Evolutionary conservation across 352 stramenopile species (phyloP).

Genomic region (Halophytophthora batemanensis): DNA sequence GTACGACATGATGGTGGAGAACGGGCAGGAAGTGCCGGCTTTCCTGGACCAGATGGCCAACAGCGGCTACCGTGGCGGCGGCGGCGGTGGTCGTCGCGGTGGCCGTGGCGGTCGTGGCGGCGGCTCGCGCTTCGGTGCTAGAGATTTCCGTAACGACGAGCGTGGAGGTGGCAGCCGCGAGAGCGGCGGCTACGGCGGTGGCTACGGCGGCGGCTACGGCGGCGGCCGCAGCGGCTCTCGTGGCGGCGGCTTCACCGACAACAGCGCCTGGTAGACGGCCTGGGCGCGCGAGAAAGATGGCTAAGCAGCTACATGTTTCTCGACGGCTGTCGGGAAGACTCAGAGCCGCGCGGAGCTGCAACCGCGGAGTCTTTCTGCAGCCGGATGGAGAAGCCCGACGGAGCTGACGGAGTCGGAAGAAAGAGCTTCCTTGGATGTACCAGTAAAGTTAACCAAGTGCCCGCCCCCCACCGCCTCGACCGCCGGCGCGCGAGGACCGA

Average conservation of each 20-base stretch:
- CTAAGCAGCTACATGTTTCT: slow-evolving; percentile 21
- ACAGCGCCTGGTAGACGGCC: slow-evolving; percentile 84
- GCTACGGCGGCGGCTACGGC: slow-evolving; percentile 23
- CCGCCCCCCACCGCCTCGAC: slow-evolving; percentile 38
- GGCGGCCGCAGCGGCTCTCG: slow-evolving; percentile 30
- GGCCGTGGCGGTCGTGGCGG: slow-evolving; percentile 52
- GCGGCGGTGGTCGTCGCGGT: slow-evolving; percentile 45
- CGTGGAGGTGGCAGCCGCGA: slow-evolving; percentile 41
- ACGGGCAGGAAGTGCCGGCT: slow-evolving; percentile 92
- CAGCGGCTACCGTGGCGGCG: slow-evolving; percentile 67
- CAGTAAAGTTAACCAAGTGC: slow-evolving; percentile 60
- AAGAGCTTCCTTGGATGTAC: slow-evolving; percentile 76
- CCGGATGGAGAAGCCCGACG: slow-evolving; percentile 35
- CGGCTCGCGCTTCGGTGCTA: slow-evolving; percentile 77
- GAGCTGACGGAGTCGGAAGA: slow-evolving; percentile 55
- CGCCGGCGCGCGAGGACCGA: slow-evolving; percentile 16
- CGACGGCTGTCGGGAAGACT: slow-evolving; percentile 35
- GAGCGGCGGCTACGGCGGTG: slow-evolving; percentile 18
- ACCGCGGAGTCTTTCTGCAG: slow-evolving; percentile 29
- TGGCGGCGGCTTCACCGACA: slow-evolving; percentile 62
- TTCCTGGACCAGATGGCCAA: slow-evolving; percentile 95
- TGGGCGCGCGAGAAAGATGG: slow-evolving; percentile 27
- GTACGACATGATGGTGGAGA: slow-evolving; percentile 95
- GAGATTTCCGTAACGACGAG: slow-evolving; percentile 84
- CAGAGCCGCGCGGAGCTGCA: slow-evolving; percentile 32